phyloP scores from a whole-genome alignment of 2,329 filamentous ascomycete genomes.

The Neurospora crassa region DNA sequence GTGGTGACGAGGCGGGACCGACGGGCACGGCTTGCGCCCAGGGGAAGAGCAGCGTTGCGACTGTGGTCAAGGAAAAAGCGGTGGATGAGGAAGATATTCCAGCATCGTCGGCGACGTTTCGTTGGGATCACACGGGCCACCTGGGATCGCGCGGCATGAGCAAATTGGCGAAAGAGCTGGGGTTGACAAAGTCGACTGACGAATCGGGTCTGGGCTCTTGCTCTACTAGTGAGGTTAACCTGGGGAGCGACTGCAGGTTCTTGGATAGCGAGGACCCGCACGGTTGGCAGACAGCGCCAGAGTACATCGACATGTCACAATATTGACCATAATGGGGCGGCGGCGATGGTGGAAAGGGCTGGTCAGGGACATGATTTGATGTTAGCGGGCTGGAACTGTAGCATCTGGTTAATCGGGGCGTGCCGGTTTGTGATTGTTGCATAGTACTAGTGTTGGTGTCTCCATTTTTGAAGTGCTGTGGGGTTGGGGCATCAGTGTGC shows the following conservation, averaged over 20 bases:
- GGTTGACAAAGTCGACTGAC: slow-evolving; percentile 1
- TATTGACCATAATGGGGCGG: background rate
- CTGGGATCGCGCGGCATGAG: background rate
- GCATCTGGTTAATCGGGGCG: background rate
- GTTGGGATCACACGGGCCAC: background rate
- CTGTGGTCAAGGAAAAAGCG: background rate
- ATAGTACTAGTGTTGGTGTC: background rate
- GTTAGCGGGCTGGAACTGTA: background rate
- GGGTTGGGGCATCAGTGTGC: background rate
- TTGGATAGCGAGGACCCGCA: slow-evolving; percentile 15
- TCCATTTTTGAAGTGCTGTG: background rate
- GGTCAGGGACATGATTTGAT: background rate
- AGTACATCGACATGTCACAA: slow-evolving; percentile 7
- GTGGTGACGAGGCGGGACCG: slow-evolving; percentile 3
- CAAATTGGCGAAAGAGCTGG: slow-evolving; percentile 6
- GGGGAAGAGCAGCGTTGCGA: background rate
- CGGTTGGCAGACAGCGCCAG: slow-evolving; percentile 11
- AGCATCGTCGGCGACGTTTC: background rate
- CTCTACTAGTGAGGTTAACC: background rate
- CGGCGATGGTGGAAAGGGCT: background rate
- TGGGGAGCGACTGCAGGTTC: slow-evolving; percentile 5
- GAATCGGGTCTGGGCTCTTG: background rate
- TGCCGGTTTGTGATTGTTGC: background rate
- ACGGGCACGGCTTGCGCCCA: background rate
- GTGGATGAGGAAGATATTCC: background rate